Evolutionary conservation across 495 filamentous ascomycete species (phyloP).

Genomic region (Xylaria castorea): DNA sequence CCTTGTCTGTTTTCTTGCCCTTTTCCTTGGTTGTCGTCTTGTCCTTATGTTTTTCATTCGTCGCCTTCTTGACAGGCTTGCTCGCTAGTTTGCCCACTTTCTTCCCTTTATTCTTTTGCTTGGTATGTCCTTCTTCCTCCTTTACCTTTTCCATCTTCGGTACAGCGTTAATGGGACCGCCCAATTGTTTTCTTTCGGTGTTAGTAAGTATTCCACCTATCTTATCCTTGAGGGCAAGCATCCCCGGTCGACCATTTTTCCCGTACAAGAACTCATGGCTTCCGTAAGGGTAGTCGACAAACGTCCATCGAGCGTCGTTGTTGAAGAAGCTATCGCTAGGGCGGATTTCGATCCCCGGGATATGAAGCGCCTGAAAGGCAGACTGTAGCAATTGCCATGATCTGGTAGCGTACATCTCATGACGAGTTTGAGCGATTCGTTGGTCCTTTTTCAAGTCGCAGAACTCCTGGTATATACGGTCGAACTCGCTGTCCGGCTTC

Average conservation of each 20-base stretch:
- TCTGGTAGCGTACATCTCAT: not conserved
- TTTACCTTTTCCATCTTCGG: not conserved
- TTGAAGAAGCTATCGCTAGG: not conserved
- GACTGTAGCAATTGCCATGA: not conserved
- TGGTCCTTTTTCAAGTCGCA: not conserved
- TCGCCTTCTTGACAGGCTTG: not conserved
- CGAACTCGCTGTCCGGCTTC: not conserved
- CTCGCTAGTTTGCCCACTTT: not conserved
- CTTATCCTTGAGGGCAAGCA: conserved; percentile 21
- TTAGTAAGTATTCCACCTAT: conserved; percentile 23
- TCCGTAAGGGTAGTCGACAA: conserved; percentile 28
- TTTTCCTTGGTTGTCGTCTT: not conserved
- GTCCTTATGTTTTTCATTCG: not conserved
- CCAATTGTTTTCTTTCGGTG: not conserved
- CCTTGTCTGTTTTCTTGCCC: not conserved
- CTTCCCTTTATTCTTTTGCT: not conserved
- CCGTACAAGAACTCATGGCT: conserved; percentile 26
- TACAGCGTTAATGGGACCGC: not conserved
- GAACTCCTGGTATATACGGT: conserved; percentile 5
- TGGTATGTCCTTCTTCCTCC: not conserved
- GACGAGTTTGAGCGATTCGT: not conserved
- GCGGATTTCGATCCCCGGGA: not conserved
- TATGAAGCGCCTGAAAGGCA: not conserved
- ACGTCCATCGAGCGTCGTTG: conserved; percentile 29
- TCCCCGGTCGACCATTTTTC: conserved; percentile 27